Conservation (phyloP, 1,284 basidiomycete species). For the Moniliophthora roreri region DNA sequence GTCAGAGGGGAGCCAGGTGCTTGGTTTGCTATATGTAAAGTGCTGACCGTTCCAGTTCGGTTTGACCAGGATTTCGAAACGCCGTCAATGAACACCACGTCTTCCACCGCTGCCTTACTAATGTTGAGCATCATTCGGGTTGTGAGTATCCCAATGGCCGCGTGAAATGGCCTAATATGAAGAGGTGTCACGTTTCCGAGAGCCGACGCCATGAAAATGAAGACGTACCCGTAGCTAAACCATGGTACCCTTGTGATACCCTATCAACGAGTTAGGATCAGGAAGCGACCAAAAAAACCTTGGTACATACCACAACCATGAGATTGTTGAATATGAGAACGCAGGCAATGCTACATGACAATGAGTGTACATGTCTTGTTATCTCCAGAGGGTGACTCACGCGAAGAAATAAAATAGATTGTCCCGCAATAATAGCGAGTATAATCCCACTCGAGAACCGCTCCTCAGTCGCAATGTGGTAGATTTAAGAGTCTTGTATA, state of each 20-base stretch:
- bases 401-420: constrained; percentile 41
- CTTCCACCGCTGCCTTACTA: constrained; percentile 27
- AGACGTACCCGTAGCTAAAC: constrained; percentile 44
- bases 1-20: background rate
- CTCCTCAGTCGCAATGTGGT: constrained; percentile 22
- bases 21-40: background rate
- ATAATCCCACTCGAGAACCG: constrained; percentile 23
- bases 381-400: constrained; percentile 18
- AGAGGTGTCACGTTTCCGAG: background rate
- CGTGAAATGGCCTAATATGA: constrained; percentile 42
- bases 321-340: constrained; percentile 42
- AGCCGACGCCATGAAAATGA: background rate
- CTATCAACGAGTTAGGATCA: constrained; percentile 19
- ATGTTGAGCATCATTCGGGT: constrained; percentile 44
- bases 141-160: constrained; percentile 45
- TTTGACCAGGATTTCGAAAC: too few relatives aligned
- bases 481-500: constrained; percentile 31
- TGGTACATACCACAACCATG: constrained; percentile 40
- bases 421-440: constrained; percentile 33
- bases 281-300: background rate
- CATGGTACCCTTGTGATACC: constrained; percentile 43
- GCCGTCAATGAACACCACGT: background rate
- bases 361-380: background rate
- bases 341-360: constrained; percentile 25
- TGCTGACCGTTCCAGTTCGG: background rate